These are phyloP conservation scores for Heterobasidion irregulare DNA, from an alignment of 1,284 basidiomycete genomes.

Conservation along the genomic window DNA sequence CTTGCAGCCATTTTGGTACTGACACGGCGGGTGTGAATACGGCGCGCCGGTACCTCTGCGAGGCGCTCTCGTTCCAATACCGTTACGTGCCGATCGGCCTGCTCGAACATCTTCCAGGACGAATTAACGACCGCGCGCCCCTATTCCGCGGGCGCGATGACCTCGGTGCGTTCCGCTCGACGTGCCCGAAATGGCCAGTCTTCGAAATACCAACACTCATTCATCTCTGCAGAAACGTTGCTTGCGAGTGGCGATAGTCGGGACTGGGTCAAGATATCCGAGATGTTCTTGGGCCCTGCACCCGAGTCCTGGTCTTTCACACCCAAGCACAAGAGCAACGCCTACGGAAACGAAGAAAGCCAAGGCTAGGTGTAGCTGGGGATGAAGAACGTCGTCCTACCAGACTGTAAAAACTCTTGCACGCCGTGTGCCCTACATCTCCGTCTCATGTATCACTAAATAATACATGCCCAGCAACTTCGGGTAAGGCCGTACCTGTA, in stretches of 20 bases:
- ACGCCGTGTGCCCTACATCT: background rate
- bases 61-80: constrained; percentile 92
- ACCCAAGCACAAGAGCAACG: constrained; percentile 72
- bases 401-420: no score
- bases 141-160: constrained; percentile 83
- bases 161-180: constrained; percentile 40
- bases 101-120: constrained; percentile 76
- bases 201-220: background rate
- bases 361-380: constrained; percentile 19
- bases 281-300: constrained; percentile 83
- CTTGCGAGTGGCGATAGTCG: constrained; percentile 72
- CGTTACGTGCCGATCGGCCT: constrained; percentile 85
- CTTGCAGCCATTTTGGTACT: constrained; percentile 73
- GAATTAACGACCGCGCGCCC: constrained; percentile 87
- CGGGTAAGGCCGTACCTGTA: no score
- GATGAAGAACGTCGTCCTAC: no score
- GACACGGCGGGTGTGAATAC: constrained; percentile 89
- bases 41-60: constrained; percentile 91
- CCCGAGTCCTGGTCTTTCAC: constrained; percentile 62
- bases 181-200: background rate
- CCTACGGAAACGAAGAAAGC: constrained; percentile 48
- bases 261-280: constrained; percentile 95
- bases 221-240: constrained; percentile 57
- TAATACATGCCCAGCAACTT: background rate
- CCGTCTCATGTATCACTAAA: background rate